Evolutionary conservation across 257 asterid genomes (phyloP).

Genomic region (Solanum pimpinellifolium): DNA sequence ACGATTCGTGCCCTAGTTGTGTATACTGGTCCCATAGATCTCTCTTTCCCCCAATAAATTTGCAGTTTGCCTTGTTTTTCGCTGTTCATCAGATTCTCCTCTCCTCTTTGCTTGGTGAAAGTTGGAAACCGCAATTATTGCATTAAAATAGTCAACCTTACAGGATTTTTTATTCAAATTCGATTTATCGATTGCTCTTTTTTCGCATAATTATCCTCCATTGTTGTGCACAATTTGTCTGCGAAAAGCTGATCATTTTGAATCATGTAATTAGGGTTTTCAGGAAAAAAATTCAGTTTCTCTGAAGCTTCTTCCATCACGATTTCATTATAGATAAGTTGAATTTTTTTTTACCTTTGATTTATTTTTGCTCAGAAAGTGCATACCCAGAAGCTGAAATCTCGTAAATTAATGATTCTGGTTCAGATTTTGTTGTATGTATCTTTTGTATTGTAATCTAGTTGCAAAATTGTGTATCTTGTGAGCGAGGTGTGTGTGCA

Average conservation of each 20-base stretch:
- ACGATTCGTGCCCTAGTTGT: background rate
- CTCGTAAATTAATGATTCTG: background rate
- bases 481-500: background rate
- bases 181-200: background rate
- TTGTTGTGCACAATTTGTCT: background rate
- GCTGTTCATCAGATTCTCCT: background rate
- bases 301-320: background rate
- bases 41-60: background rate
- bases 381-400: background rate
- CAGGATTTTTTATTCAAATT: background rate
- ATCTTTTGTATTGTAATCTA: background rate
- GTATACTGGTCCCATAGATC: background rate
- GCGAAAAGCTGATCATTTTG: background rate
- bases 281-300: background rate
- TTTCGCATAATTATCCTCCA: background rate
- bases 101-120: background rate
- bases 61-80: background rate
- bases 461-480: background rate
- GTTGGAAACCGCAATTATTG: background rate
- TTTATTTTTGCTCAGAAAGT: background rate
- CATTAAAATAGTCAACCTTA: background rate
- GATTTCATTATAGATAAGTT: background rate
- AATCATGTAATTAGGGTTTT: background rate
- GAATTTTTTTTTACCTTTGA: background rate
- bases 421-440: background rate